Evolutionary conservation across 306 rosid genomes (phyloP).

Genomic region (Castanopsis chinensis): DNA sequence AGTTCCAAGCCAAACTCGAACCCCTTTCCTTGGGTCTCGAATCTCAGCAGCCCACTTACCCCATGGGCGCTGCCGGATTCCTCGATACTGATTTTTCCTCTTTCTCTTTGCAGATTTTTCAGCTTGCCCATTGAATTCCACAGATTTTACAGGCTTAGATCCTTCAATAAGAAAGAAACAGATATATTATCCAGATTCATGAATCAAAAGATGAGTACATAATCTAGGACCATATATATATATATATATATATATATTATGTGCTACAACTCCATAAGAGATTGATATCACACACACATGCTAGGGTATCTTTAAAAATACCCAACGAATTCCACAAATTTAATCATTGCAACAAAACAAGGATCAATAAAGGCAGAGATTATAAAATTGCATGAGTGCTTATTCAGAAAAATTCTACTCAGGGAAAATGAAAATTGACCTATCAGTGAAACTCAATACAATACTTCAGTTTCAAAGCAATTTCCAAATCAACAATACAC

Average conservation of each 20-base stretch:
- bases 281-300: background rate
- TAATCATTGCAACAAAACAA: background rate
- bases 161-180: slow-evolving; percentile 38
- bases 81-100: slow-evolving; percentile 88
- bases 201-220: background rate
- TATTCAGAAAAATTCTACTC: background rate
- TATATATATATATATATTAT: too few relatives aligned
- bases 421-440: background rate
- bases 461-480: background rate
- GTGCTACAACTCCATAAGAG: background rate
- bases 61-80: slow-evolving; percentile 99
- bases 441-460: background rate
- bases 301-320: background rate
- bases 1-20: slow-evolving; percentile 98
- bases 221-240: too few relatives aligned
- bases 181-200: background rate
- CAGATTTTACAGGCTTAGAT: slow-evolving; percentile 42
- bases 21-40: slow-evolving; percentile 95
- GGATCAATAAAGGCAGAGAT: background rate
- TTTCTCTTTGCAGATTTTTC: slow-evolving; percentile 69
- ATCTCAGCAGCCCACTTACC: slow-evolving; percentile 99
- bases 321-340: background rate
- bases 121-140: slow-evolving; percentile 48
- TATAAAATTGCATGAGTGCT: background rate
- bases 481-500: background rate